phyloP scores from a whole-genome alignment of 1,139 yeast species.

The Suhomyces wounanorum region DNA sequence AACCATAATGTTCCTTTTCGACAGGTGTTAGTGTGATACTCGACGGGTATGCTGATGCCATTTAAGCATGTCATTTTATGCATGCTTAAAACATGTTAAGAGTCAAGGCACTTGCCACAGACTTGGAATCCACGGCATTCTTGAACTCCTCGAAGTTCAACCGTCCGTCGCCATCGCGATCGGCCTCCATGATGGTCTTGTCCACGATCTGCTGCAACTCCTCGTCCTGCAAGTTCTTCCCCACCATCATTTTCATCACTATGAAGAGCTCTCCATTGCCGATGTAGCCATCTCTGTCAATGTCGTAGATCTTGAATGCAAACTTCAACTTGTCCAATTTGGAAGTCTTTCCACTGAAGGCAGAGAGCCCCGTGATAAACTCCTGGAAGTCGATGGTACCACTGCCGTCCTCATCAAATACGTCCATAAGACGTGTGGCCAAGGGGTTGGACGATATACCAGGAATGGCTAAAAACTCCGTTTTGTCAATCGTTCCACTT shows the following conservation, averaged over 20 bases:
- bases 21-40: no score
- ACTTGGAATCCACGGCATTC: conserved; percentile 67
- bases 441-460: conserved; percentile 90
- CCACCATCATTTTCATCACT: conserved; percentile 97
- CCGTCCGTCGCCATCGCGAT: conserved; percentile 85
- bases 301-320: conserved; percentile 93
- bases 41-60: background rate
- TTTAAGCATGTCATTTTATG: background rate
- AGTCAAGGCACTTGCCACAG: conserved; percentile 62
- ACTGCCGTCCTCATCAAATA: conserved; percentile 89
- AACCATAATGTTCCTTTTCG: no score
- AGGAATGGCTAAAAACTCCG: conserved; percentile 89
- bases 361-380: conserved; percentile 85
- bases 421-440: conserved; percentile 87
- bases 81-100: conserved; percentile 37
- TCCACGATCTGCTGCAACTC: conserved; percentile 96
- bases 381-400: conserved; percentile 97
- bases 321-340: conserved; percentile 82
- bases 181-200: conserved; percentile 94
- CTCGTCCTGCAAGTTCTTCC: conserved; percentile 79
- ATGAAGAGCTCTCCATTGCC: conserved; percentile 94
- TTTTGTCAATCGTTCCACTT: conserved; percentile 87
- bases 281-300: conserved; percentile 91
- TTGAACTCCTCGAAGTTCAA: conserved; percentile 86
- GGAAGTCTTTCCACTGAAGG: conserved; percentile 87